These are phyloP conservation scores for Centella asiatica DNA, from an alignment of 129 eudicot species.

Conservation along the genomic window DNA sequence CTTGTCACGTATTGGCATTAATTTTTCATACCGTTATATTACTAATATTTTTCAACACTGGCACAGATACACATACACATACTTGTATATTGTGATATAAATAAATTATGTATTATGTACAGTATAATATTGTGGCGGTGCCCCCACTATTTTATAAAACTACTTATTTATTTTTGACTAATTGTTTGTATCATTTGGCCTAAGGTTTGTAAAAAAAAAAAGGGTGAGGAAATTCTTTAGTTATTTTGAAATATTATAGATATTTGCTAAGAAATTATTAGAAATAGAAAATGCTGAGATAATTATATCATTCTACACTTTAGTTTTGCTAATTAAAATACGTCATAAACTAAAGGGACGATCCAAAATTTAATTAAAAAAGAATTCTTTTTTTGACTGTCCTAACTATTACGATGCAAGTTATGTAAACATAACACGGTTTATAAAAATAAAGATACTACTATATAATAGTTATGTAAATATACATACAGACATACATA, in stretches of 20 bases:
- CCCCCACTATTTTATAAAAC: background rate
- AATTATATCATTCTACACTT: no score
- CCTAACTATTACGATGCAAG: no score
- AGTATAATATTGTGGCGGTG: conserved; percentile 9
- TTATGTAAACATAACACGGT: no score
- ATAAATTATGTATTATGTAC: background rate
- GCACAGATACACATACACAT: background rate
- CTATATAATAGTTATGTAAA: background rate
- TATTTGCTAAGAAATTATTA: no score
- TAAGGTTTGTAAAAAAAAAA: background rate
- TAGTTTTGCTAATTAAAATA: no score
- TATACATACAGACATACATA: background rate
- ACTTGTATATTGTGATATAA: background rate
- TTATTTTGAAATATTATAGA: no score
- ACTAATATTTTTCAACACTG: background rate
- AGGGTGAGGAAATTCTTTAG: no score
- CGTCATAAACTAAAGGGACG: no score
- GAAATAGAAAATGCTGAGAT: no score
- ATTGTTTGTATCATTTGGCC: conserved; percentile 1
- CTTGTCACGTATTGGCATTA: background rate
- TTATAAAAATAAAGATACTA: background rate
- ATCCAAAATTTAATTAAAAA: no score
- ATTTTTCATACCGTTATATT: background rate
- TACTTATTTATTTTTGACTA: background rate
- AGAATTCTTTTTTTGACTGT: no score